Evolutionary conservation across 345 rosid genomes (phyloP).

Genomic region (Psidium friedrichsthalianum): DNA sequence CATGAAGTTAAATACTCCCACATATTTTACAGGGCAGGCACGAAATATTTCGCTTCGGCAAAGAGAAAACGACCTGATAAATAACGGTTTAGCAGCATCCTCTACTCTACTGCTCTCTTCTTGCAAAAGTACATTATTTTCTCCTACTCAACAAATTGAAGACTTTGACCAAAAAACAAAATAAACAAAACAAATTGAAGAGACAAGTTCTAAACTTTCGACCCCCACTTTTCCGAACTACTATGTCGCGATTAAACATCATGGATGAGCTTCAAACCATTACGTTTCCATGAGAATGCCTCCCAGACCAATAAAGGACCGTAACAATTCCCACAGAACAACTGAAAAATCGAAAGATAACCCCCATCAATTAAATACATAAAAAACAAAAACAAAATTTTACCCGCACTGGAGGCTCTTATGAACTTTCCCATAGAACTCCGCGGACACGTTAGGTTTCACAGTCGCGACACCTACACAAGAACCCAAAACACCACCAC

Average conservation of each 20-base stretch:
- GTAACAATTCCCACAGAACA: background rate
- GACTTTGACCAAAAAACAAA: too few relatives aligned
- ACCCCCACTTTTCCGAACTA: background rate
- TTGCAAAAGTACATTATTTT: background rate
- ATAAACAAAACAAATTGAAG: background rate
- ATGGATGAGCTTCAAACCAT: background rate
- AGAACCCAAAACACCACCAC: background rate
- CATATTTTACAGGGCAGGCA: background rate
- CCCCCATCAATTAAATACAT: too few relatives aligned
- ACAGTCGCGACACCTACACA: constrained; percentile 14
- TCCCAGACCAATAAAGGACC: background rate
- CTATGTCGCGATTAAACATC: background rate
- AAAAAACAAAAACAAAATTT: background rate
- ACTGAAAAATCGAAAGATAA: too few relatives aligned
- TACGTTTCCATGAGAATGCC: background rate
- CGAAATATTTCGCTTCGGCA: background rate
- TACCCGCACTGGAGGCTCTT: constrained; percentile 65
- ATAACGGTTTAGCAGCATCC: background rate
- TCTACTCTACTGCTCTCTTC: background rate
- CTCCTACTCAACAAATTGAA: background rate
- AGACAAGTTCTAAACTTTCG: background rate
- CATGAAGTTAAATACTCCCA: background rate
- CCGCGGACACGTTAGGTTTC: constrained; percentile 52
- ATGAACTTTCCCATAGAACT: constrained; percentile 53
- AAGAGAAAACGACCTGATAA: background rate